Percentiles rank a stretch among this genome's conserved stretches.
These are phyloP conservation scores for Trichoderma sp. DNA, from an alignment of 2,329 filamentous ascomycete species.

Conservation along the genomic window DNA sequence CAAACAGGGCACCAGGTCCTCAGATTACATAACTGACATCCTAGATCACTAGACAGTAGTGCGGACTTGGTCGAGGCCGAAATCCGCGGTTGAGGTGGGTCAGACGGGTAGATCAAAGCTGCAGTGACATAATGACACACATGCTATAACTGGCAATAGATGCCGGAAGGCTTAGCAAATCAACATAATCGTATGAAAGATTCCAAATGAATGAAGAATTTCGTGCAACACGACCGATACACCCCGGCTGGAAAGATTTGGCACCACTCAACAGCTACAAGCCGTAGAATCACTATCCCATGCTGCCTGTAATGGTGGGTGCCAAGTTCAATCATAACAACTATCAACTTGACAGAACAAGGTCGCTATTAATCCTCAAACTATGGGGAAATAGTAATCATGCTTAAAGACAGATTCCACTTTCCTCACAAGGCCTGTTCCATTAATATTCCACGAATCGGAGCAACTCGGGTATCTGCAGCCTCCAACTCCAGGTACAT, in stretches of 20 bases:
- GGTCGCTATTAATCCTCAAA: background rate
- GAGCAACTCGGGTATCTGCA: background rate
- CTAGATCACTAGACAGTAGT: background rate
- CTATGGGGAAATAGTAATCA: background rate
- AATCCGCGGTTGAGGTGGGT: background rate
- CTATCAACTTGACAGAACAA: background rate
- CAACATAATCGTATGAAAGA: background rate
- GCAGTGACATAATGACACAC: background rate
- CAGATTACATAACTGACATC: no score
- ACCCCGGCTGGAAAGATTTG: background rate
- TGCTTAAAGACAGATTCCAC: background rate
- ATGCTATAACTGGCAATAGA: background rate
- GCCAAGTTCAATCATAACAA: background rate
- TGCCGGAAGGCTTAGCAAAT: background rate
- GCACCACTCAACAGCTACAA: background rate
- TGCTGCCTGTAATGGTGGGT: background rate
- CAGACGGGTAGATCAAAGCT: background rate
- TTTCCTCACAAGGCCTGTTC: background rate
- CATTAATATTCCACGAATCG: background rate
- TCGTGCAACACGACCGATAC: background rate
- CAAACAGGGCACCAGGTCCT: background rate
- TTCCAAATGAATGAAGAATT: background rate
- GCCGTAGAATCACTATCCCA: background rate
- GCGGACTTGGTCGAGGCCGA: background rate
- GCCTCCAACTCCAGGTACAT: background rate